Evolutionary conservation across 768 basidiomycete genomes (phyloP).

Genomic region (Boletus subparvulus): DNA sequence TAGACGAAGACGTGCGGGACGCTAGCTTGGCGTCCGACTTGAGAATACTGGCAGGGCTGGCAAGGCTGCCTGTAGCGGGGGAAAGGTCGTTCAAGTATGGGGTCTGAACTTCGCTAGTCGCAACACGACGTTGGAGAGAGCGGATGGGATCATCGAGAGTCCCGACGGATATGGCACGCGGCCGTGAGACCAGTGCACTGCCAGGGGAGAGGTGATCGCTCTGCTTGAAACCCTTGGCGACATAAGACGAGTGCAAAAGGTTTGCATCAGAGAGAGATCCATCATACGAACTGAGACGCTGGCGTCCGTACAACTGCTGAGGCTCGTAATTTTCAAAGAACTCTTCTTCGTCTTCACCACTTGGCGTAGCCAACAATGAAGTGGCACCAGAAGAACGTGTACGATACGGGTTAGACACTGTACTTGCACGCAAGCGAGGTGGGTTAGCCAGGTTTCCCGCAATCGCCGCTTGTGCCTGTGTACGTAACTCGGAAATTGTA

Average conservation of each 20-base stretch:
- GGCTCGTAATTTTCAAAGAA: constrained; percentile 62
- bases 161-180: constrained; percentile 87
- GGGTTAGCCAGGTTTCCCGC: constrained; percentile 79
- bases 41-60: constrained; percentile 46
- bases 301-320: constrained; percentile 43
- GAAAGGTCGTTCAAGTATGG: constrained; percentile 59
- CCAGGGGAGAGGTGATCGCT: constrained; percentile 60
- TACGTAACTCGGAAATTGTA: constrained; percentile 84
- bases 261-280: constrained; percentile 48
- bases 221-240: constrained; percentile 73
- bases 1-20: constrained; percentile 44
- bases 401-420: constrained; percentile 92
- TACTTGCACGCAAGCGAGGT: constrained; percentile 81
- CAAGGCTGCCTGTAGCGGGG: constrained; percentile 34
- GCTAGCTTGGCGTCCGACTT: constrained; percentile 56
- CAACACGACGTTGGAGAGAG: constrained; percentile 62
- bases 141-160: constrained; percentile 80
- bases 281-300: constrained; percentile 65
- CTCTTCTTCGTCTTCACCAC: constrained; percentile 72
- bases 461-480: constrained; percentile 87
- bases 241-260: constrained; percentile 56
- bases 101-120: constrained; percentile 53
- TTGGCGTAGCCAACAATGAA: constrained; percentile 63
- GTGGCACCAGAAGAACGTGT: constrained; percentile 56
- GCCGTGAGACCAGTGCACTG: constrained; percentile 48